Conservation (phyloP, 2,329 filamentous ascomycete species). For the Trichoderma hamatum region DNA sequence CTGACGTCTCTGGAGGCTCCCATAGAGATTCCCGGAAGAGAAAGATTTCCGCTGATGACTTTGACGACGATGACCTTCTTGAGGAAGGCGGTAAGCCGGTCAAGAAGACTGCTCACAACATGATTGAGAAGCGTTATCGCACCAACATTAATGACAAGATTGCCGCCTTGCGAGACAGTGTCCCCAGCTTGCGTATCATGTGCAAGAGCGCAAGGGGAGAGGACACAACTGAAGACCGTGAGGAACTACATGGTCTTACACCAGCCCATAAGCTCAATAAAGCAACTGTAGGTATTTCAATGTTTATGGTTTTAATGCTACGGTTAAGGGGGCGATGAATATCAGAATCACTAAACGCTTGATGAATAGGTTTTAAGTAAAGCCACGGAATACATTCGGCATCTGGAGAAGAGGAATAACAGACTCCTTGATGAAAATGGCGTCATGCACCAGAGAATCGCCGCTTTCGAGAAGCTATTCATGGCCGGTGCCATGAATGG, state of each 20-base stretch:
- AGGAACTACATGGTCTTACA: slow-evolving; percentile 74
- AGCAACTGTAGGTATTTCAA: slow-evolving; percentile 66
- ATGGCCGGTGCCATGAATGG: slow-evolving; percentile 73
- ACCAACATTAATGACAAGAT: slow-evolving; percentile 98
- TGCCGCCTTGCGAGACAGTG: slow-evolving; percentile 84
- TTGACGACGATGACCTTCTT: slow-evolving; percentile 57
- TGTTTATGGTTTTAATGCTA: neutral
- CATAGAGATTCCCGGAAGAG: slow-evolving; percentile 63
- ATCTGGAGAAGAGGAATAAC: slow-evolving; percentile 88
- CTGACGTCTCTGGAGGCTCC: slow-evolving; percentile 55
- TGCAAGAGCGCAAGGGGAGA: slow-evolving; percentile 70
- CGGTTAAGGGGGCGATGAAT: neutral
- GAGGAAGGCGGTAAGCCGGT: slow-evolving; percentile 57
- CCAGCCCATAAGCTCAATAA: slow-evolving; percentile 96
- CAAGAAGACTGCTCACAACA: slow-evolving; percentile 97
- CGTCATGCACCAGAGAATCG: slow-evolving; percentile 75
- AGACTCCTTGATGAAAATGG: slow-evolving; percentile 80
- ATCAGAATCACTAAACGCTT: neutral
- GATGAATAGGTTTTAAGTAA: slow-evolving; percentile 74
- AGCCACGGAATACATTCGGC: slow-evolving; percentile 92
- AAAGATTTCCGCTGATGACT: slow-evolving; percentile 63
- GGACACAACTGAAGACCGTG: slow-evolving; percentile 72
- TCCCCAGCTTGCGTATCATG: slow-evolving; percentile 86
- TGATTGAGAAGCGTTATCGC: slow-evolving; percentile 96
- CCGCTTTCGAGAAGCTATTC: slow-evolving; percentile 77